Evolutionary conservation across 768 basidiomycete genomes (phyloP).

Genomic region (Leccinum fibrillosum): DNA sequence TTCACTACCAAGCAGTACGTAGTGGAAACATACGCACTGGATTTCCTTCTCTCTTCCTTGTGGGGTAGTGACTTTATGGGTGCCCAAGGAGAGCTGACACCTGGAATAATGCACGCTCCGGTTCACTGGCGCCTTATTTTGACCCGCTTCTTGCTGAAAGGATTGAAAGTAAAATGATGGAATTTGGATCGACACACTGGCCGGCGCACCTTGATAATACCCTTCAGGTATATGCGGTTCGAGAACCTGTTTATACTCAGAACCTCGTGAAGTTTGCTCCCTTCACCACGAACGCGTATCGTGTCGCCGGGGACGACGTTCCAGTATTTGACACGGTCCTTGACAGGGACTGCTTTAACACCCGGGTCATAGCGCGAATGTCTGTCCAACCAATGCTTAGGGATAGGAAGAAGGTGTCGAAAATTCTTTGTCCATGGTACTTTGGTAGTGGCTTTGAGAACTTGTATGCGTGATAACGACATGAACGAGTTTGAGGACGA

Average conservation of each 20-base stretch:
- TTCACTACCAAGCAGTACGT: background rate
- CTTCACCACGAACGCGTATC: conserved; percentile 67
- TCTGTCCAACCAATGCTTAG: conserved; percentile 50
- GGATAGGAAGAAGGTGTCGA: conserved; percentile 60
- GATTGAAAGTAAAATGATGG: background rate
- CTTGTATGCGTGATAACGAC: conserved; percentile 34
- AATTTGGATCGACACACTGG: background rate
- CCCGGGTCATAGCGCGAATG: conserved; percentile 39
- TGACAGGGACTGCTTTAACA: conserved; percentile 54
- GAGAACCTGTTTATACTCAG: conserved; percentile 68
- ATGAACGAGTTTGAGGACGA: conserved; percentile 9
- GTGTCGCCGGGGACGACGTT: conserved; percentile 85
- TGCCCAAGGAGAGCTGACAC: conserved; percentile 73
- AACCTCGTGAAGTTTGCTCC: conserved; percentile 63
- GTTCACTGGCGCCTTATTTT: conserved; percentile 25
- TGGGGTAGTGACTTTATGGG: conserved; percentile 40
- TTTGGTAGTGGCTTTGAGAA: conserved; percentile 47
- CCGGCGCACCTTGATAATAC: conserved; percentile 31
- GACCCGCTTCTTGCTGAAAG: conserved; percentile 15
- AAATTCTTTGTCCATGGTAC: conserved; percentile 62
- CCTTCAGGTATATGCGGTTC: conserved; percentile 62
- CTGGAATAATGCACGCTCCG: conserved; percentile 66
- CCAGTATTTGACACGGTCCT: conserved; percentile 81
- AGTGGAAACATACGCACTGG: conserved; percentile 40
- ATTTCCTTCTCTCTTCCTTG: conserved; percentile 35